Percentiles rank a stretch among this genome's conserved stretches.
phyloP scores from a whole-genome alignment of 441 rosid genomes.

The Viola pubescens region DNA sequence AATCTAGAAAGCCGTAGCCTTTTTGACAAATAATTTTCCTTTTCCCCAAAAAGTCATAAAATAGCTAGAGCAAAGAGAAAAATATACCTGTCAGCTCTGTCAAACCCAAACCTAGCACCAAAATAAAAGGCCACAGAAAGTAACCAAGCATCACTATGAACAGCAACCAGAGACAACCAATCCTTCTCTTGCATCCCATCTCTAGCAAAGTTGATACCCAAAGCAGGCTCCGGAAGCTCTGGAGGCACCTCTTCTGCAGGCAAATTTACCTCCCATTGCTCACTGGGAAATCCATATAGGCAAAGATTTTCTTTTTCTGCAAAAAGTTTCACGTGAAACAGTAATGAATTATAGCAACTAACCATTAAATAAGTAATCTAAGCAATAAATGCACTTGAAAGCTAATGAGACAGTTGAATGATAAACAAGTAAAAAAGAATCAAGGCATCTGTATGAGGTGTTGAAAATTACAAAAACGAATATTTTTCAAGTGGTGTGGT shows the following conservation, averaged over 20 bases:
- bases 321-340: not conserved
- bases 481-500: too few species aligned
- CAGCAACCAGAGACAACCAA: conserved; percentile 57
- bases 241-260: conserved; percentile 79
- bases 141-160: conserved; percentile 69
- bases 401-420: too few species aligned
- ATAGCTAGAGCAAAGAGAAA: not conserved
- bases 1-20: not conserved
- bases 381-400: too few species aligned
- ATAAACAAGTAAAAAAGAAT: too few species aligned
- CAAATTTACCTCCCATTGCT: conserved; percentile 74
- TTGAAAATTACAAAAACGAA: too few species aligned
- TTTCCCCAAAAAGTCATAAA: too few species aligned
- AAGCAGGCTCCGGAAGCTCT: conserved; percentile 66
- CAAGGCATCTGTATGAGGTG: too few species aligned
- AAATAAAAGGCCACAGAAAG: conserved; percentile 67
- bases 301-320: conserved; percentile 62
- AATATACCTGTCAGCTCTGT: conserved; percentile 41
- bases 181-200: conserved; percentile 76
- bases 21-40: too few species aligned
- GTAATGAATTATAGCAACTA: too few species aligned
- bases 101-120: conserved; percentile 58
- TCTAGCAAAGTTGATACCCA: conserved; percentile 70
- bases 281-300: conserved; percentile 58
- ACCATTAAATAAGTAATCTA: too few species aligned